Evolutionary conservation across 805 yeast species (phyloP).

Genomic region (Zygosaccharomyces rouxii): DNA sequence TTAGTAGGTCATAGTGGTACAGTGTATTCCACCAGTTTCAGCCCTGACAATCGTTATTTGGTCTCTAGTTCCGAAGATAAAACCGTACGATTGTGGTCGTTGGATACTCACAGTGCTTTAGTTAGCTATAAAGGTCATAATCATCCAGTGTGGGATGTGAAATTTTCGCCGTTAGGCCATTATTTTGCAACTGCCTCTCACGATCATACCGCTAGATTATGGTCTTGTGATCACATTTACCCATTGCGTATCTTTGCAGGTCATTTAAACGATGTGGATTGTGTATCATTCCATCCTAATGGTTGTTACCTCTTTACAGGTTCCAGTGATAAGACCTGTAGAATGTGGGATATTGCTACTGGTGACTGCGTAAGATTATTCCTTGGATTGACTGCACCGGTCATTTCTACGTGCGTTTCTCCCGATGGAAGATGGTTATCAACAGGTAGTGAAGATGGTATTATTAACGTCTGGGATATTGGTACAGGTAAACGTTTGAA

Average conservation of each 20-base stretch:
- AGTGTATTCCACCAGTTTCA: conserved; percentile 82
- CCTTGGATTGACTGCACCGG: conserved; percentile 88
- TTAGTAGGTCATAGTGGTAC: conserved; percentile 93
- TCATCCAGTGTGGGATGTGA: conserved; percentile 96
- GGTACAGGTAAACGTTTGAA: conserved; percentile 87
- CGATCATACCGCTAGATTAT: conserved; percentile 93
- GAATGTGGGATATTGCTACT: conserved; percentile 95
- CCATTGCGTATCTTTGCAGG: conserved; percentile 97
- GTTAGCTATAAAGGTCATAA: conserved; percentile 96
- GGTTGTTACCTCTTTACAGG: conserved; percentile 94
- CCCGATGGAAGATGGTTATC: conserved; percentile 98
- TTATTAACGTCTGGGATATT: conserved; percentile 88
- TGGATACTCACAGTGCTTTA: conserved; percentile 82
- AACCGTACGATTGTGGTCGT: conserved; percentile 88
- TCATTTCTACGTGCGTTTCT: conserved; percentile 79
- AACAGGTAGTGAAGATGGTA: conserved; percentile 88
- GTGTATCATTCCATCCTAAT: conserved; percentile 93
- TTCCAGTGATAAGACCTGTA: conserved; percentile 87
- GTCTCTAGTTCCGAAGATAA: conserved; percentile 86
- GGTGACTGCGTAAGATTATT: conserved; percentile 90
- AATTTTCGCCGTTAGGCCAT: conserved; percentile 91
- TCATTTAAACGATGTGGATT: conserved; percentile 92
- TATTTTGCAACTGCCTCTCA: conserved; percentile 98
- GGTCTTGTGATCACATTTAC: conserved; percentile 98
- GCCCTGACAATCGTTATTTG: conserved; percentile 82